Percentiles rank a stretch among this genome's conserved stretches.
Evolutionary conservation across 352 stramenopile genomes (phyloP).

Genomic region (Globisporangium abappressorium): DNA sequence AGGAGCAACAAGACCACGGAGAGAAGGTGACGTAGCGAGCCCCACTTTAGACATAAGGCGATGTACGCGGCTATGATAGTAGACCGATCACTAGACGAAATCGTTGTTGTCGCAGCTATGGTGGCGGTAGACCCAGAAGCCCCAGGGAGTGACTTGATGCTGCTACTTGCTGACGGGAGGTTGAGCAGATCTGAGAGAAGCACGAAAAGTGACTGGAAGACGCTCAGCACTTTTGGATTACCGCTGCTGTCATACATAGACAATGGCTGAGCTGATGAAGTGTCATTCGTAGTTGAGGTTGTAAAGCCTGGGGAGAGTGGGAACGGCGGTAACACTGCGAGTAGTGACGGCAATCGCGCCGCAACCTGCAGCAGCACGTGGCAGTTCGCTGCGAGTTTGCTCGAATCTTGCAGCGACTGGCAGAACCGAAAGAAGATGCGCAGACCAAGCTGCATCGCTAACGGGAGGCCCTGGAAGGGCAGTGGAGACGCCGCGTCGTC

Average conservation of each 20-base stretch:
- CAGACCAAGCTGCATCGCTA: conserved; percentile 53
- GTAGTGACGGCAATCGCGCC: conserved; percentile 49
- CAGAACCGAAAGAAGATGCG: conserved; percentile 69
- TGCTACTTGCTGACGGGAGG: background rate
- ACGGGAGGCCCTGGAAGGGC: conserved; percentile 35
- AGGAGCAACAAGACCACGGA: conserved; percentile 38
- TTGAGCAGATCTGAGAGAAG: conserved; percentile 43
- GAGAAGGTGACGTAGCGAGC: conserved; percentile 50
- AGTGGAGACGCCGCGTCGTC: conserved; percentile 19
- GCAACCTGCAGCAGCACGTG: conserved; percentile 49
- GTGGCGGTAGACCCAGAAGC: background rate
- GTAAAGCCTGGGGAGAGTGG: conserved; percentile 48
- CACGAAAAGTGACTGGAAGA: conserved; percentile 55
- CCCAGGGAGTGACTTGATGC: background rate
- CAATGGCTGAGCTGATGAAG: too few relatives aligned
- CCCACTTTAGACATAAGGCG: conserved; percentile 69
- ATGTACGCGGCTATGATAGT: conserved; percentile 49
- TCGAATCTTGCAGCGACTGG: conserved; percentile 38
- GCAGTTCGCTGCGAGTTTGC: conserved; percentile 21
- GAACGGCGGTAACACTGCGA: conserved; percentile 50
- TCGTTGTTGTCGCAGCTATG: background rate
- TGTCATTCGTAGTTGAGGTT: background rate
- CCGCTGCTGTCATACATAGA: background rate
- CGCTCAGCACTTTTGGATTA: conserved; percentile 22
- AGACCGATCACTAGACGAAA: conserved; percentile 27